Percentiles rank a stretch among this genome's conserved stretches.
Evolutionary conservation across 169 alveolate species (phyloP).

Genomic region (Cyclospora cayetanensis): DNA sequence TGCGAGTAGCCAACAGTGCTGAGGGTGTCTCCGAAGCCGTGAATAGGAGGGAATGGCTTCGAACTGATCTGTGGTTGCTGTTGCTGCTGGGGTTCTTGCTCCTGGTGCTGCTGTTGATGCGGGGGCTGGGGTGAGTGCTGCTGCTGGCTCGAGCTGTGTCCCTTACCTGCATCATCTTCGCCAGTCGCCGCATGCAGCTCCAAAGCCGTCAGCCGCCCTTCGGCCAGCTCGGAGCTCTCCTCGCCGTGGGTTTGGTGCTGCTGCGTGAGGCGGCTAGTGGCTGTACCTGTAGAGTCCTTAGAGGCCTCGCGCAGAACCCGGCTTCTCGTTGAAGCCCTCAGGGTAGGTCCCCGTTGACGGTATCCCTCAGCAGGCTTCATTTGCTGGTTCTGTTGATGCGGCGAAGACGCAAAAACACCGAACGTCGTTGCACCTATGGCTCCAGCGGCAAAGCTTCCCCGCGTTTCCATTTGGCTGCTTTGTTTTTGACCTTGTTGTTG

Average conservation of each 20-base stretch:
- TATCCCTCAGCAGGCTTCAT: background rate
- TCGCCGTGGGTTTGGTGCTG: background rate
- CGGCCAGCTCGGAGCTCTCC: background rate
- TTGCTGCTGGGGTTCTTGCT: background rate
- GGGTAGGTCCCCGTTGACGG: background rate
- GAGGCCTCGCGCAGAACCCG: background rate
- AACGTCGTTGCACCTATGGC: background rate
- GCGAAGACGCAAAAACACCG: background rate
- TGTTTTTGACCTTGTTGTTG: conserved; percentile 23
- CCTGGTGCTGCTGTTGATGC: background rate
- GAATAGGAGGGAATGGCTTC: background rate
- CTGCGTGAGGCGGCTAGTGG: conserved; percentile 1
- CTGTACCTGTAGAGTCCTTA: background rate
- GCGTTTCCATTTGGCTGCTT: background rate
- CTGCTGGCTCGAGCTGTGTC: background rate
- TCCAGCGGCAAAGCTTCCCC: background rate
- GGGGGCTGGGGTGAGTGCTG: background rate
- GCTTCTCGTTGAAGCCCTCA: background rate
- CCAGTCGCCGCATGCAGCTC: background rate
- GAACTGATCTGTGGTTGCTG: background rate
- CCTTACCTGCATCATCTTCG: background rate
- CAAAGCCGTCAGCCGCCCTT: background rate
- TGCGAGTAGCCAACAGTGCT: background rate
- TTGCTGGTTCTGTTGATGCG: background rate
- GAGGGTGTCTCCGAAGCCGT: background rate